Base-by-base conservation (phyloP, 768 basidiomycete species). In the Leucosporidium creatinivorum region DNA sequence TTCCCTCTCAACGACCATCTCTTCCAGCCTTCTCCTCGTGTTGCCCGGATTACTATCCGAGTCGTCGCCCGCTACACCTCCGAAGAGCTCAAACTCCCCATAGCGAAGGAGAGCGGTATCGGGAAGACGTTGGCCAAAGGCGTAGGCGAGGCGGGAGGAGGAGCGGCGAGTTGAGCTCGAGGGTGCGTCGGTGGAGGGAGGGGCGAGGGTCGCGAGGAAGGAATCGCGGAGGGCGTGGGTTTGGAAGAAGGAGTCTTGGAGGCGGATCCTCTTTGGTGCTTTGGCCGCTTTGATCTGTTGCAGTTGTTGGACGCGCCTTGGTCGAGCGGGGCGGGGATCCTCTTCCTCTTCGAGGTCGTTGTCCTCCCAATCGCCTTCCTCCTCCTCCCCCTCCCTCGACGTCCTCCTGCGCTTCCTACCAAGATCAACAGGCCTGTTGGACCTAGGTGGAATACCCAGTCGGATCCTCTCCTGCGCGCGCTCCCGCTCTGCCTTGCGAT, bases 171-270 rank as follows among this genome's bases (percentile, higher is more conserved):
- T 23, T 15, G 39, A 8, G 28, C 28, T 54, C 5, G 52, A 39
- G 36, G 63, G 44, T 15, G 26, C 3, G 55, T 26, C 25, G 19
- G 50, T n/a, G 18, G 21, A 19, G 9, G 28, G 51, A 33, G 12
- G 19, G 30, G 64, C 25, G 25, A 48, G 57, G 19, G 19, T 7
- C 21, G 47, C 62, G 55, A 64, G 61, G 66, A 71, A 17, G 15
- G 59, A 48, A n/a, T 65, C 70, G 49, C 70, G 63, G 4, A 68
- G 52, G 8, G 69, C 28, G 17, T 47, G 60, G 28, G 66, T 50
- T 9, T 58, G 44, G 63, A 71, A 71, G 64, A 71, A 71, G 23
- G 70, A 68, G 48, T 65, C 62, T 26, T 4, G n/a, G 7, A 70
- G 59, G 12, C 65, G 66, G 28, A 36, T 33, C 13, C 68, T 58